Evolutionary conservation across 2,329 filamentous ascomycete species (phyloP).

Genomic region (Alternaria burnsii): DNA sequence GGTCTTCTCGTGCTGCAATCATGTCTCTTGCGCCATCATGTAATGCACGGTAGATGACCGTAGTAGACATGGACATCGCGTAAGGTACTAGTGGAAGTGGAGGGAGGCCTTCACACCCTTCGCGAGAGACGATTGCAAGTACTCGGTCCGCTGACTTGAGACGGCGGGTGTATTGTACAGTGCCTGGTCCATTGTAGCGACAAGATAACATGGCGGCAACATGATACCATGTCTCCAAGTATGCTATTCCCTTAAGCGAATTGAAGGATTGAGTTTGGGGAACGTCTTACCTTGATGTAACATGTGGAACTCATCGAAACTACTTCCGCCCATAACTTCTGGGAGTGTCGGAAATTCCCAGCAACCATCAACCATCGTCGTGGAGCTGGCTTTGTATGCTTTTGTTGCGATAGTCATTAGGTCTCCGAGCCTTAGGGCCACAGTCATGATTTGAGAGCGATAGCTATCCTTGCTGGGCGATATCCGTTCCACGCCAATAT

Average conservation of each 20-base stretch:
- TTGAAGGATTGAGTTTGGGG: background rate
- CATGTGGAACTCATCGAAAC: slow-evolving; percentile 6
- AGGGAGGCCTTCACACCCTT: slow-evolving; percentile 1
- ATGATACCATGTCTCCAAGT: slow-evolving; percentile 11
- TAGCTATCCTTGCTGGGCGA: background rate
- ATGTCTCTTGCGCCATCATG: slow-evolving; percentile 7
- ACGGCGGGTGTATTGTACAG: background rate
- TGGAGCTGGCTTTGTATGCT: slow-evolving; percentile 4
- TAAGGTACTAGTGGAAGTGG: slow-evolving; percentile 8
- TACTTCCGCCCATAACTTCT: background rate
- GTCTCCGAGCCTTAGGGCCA: slow-evolving; percentile 1
- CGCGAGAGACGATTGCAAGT: background rate
- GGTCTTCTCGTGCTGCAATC: background rate
- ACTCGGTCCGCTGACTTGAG: background rate
- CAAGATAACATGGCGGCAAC: slow-evolving; percentile 11
- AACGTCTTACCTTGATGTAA: slow-evolving; percentile 6
- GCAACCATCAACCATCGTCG: background rate
- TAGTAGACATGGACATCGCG: slow-evolving; percentile 11
- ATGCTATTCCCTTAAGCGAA: background rate
- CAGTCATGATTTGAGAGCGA: slow-evolving; percentile 8
- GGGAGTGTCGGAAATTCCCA: background rate
- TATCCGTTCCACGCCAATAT: slow-evolving; percentile 3
- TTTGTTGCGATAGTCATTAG: slow-evolving; percentile 5
- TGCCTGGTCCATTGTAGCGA: slow-evolving; percentile 8
- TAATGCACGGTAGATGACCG: slow-evolving; percentile 8